Percentiles rank a stretch among this genome's conserved stretches.
Evolutionary conservation across 2,329 filamentous ascomycete species (phyloP).

Genomic region (Pleomassaria siparia): DNA sequence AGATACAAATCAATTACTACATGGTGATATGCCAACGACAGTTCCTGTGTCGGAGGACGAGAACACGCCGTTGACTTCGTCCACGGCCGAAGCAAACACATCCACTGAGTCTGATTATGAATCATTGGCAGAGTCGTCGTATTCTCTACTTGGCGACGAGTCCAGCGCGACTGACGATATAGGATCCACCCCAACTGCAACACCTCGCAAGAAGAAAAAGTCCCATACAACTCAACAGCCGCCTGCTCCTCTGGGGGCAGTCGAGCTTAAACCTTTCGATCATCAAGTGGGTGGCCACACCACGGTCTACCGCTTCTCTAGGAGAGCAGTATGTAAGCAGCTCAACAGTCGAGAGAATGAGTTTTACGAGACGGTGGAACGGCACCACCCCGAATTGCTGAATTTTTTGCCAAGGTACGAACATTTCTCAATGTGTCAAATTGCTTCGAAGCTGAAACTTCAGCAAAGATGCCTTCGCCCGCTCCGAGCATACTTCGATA

Average conservation of each 20-base stretch:
- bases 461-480: conserved; percentile 35
- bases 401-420: conserved; percentile 78
- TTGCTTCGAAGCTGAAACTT: conserved; percentile 44
- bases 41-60: conserved; percentile 43
- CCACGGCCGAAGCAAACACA: conserved; percentile 25
- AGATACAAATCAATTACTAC: conserved; percentile 61
- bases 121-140: conserved; percentile 45
- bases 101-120: conserved; percentile 47
- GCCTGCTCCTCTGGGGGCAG: conserved; percentile 74
- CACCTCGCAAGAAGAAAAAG: conserved; percentile 33
- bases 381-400: conserved; percentile 83
- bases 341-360: conserved; percentile 98
- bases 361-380: conserved; percentile 96
- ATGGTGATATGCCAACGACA: conserved; percentile 57
- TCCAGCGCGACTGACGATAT: conserved; percentile 58
- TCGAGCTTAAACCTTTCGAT: conserved; percentile 94
- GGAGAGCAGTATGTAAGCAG: conserved; percentile 94
- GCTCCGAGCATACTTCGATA: neutral
- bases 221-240: conserved; percentile 39
- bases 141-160: conserved; percentile 51
- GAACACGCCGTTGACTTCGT: conserved; percentile 39
- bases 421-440: conserved; percentile 15
- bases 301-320: conserved; percentile 93
- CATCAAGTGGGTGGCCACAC: conserved; percentile 98
- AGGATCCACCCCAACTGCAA: conserved; percentile 42